These are phyloP conservation scores for Nothophytophthora sp. DNA, from an alignment of 352 stramenopile species.

Conservation along the genomic window DNA sequence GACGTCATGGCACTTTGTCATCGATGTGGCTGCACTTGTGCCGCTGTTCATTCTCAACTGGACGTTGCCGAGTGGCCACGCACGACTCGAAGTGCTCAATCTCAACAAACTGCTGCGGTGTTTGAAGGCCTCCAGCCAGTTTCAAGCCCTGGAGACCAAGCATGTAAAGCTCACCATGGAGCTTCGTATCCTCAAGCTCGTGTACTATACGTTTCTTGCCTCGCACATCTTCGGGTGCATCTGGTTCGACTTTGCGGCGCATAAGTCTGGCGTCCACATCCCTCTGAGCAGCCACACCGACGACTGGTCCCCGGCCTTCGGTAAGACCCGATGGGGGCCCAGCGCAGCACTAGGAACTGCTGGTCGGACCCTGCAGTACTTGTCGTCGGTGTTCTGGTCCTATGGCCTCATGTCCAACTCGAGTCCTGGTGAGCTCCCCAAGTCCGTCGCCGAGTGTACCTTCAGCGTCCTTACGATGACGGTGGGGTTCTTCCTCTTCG, in stretches of 20 bases:
- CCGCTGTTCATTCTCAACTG: slow-evolving; percentile 54
- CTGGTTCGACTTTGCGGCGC: slow-evolving; percentile 63
- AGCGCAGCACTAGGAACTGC: slow-evolving; percentile 15
- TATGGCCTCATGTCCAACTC: slow-evolving; percentile 63
- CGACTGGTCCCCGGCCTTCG: slow-evolving; percentile 25
- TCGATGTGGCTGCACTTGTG: slow-evolving; percentile 46
- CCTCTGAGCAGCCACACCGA: slow-evolving; percentile 14
- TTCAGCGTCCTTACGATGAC: slow-evolving; percentile 67
- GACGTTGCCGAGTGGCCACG: slow-evolving; percentile 1
- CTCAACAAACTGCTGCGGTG: slow-evolving; percentile 59
- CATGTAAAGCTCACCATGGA: slow-evolving; percentile 57
- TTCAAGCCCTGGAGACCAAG: slow-evolving; percentile 47
- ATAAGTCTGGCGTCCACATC: slow-evolving; percentile 40
- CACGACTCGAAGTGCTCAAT: slow-evolving; percentile 46
- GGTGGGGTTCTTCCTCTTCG: slow-evolving; percentile 58
- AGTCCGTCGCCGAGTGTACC: slow-evolving; percentile 45
- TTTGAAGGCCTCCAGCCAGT: slow-evolving; percentile 46
- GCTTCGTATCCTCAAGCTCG: slow-evolving; percentile 50
- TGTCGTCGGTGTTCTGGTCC: slow-evolving; percentile 52
- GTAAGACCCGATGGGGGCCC: slow-evolving; percentile 33
- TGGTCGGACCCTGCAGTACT: slow-evolving; percentile 40
- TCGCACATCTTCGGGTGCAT: slow-evolving; percentile 58
- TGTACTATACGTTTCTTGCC: slow-evolving; percentile 58
- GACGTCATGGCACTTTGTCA: slow-evolving; percentile 31
- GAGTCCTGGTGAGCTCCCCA: slow-evolving; percentile 48